phyloP scores from a whole-genome alignment of 352 stramenopile genomes.

The Phytophthora cactorum region DNA sequence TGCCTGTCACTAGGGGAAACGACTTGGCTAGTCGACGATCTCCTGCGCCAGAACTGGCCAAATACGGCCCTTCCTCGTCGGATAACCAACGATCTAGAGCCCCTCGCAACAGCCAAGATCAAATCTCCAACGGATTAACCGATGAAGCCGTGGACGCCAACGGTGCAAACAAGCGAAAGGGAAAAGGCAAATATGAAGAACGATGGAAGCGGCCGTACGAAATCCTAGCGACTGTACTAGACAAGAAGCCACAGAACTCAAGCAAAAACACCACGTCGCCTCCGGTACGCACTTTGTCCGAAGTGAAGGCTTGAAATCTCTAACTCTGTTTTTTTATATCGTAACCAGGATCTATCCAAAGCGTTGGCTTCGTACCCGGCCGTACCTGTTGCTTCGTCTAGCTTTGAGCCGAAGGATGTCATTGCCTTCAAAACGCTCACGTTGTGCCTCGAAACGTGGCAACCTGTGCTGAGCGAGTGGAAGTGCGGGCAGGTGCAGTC shows the following conservation, averaged over 20 bases:
- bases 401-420: constrained; percentile 53
- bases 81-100: constrained; percentile 5
- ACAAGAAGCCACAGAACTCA: constrained; percentile 23
- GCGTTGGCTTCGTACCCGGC: constrained; percentile 41
- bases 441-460: constrained; percentile 80
- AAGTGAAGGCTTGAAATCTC: neutral
- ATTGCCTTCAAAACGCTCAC: constrained; percentile 80
- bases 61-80: constrained; percentile 58
- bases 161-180: constrained; percentile 20
- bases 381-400: constrained; percentile 2
- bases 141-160: neutral
- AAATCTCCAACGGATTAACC: neutral
- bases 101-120: neutral
- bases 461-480: constrained; percentile 76
- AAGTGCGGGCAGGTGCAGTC: constrained; percentile 53
- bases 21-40: constrained; percentile 5
- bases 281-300: constrained; percentile 19
- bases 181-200: constrained; percentile 51
- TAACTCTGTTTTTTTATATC: constrained; percentile 9
- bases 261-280: neutral
- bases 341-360: constrained; percentile 34
- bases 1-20: neutral
- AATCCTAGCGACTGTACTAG: constrained; percentile 69
- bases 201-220: constrained; percentile 85
- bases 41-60: constrained; percentile 43